Evolutionary conservation across 169 alveolate genomes (phyloP).

Genomic region (Pseudocohnilembus persalinus): DNA sequence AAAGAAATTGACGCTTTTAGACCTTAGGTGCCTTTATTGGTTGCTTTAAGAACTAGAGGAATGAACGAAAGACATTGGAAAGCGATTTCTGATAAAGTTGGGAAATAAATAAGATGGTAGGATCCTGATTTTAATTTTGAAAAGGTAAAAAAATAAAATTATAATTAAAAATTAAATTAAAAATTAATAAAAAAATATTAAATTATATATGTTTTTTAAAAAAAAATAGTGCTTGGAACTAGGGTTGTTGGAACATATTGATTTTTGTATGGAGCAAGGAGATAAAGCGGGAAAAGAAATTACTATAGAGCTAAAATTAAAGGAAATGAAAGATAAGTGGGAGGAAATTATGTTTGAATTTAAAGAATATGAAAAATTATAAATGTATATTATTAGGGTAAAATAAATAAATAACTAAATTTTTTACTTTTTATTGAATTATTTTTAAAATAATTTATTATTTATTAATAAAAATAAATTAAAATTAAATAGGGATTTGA

Average conservation of each 20-base stretch:
- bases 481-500: conserved; percentile 71
- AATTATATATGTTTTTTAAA: too few species aligned
- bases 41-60: conserved; percentile 90
- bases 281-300: conserved; percentile 88
- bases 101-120: conserved; percentile 73
- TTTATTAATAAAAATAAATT: too few species aligned
- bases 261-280: conserved; percentile 82
- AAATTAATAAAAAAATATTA: too few species aligned
- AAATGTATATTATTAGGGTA: background rate
- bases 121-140: conserved; percentile 81
- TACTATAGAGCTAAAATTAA: conserved; percentile 78
- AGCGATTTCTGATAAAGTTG: conserved; percentile 71
- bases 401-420: too few species aligned
- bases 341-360: conserved; percentile 81
- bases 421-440: too few species aligned
- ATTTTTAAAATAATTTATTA: too few species aligned
- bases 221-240: too few species aligned
- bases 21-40: conserved; percentile 88
- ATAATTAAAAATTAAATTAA: too few species aligned
- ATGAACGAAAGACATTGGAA: conserved; percentile 93
- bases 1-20: conserved; percentile 85
- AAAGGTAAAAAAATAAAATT: too few species aligned
- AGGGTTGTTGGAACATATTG: conserved; percentile 72
- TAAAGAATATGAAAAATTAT: conserved; percentile 54
- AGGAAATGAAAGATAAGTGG: conserved; percentile 89